Evolutionary conservation across 257 asterid genomes (phyloP).

Genomic region (Gynochthodes officinalis): DNA sequence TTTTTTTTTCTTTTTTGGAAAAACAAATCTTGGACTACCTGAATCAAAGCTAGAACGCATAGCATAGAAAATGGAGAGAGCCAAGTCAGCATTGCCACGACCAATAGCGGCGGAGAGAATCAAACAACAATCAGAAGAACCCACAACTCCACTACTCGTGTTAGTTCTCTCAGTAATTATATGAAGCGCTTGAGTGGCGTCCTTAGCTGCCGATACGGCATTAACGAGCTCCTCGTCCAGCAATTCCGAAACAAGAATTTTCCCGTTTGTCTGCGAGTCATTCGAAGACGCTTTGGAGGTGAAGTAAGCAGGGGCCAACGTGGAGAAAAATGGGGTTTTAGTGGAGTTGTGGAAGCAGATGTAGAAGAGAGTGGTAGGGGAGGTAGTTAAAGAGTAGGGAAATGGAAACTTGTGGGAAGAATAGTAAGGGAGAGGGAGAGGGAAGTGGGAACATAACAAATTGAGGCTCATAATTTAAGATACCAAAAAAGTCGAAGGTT

Average conservation of each 20-base stretch:
- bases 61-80: conserved; percentile 77
- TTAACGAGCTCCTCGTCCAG: conserved; percentile 47
- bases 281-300: conserved; percentile 23
- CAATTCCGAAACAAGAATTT: conserved; percentile 33
- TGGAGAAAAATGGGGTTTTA: conserved; percentile 14
- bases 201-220: conserved; percentile 50
- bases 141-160: conserved; percentile 44
- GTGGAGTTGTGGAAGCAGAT: conserved; percentile 27
- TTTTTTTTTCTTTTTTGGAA: too few relatives aligned
- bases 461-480: conserved; percentile 47
- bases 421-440: conserved; percentile 16
- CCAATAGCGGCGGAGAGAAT: conserved; percentile 76
- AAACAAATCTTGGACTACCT: conserved; percentile 29
- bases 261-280: conserved; percentile 19
- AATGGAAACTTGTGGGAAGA: conserved; percentile 24
- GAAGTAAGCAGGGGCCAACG: conserved; percentile 13
- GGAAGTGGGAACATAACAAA: conserved; percentile 32
- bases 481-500: not conserved
- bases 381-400: conserved; percentile 3
- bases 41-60: conserved; percentile 76
- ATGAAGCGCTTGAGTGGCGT: conserved; percentile 51
- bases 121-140: conserved; percentile 51
- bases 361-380: conserved; percentile 18
- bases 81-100: conserved; percentile 82
- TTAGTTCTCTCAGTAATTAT: conserved; percentile 43